These are phyloP conservation scores for Selaginella moellendorffii DNA, from an alignment of 75 land plant species.

Conservation along the genomic window DNA sequence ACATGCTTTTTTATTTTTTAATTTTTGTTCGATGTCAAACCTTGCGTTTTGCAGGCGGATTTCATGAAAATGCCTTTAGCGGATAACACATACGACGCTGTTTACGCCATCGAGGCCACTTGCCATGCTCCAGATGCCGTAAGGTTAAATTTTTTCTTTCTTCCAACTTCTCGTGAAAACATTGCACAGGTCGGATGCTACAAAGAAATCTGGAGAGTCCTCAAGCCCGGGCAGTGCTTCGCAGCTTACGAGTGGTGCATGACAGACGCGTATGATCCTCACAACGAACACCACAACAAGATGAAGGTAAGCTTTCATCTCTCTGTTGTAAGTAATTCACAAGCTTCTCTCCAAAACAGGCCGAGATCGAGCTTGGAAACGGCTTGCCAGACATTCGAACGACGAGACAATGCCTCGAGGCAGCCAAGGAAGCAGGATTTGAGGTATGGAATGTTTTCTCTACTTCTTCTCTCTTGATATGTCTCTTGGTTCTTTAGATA, in stretches of 20 bases:
- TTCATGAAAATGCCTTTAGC: conserved; percentile 95
- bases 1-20: neutral
- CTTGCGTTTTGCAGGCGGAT: conserved; percentile 96
- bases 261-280: conserved; percentile 77
- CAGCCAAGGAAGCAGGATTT: conserved; percentile 76
- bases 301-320: conserved; percentile 54
- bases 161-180: neutral
- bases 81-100: conserved; percentile 77
- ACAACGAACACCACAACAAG: conserved; percentile 58
- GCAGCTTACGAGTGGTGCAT: conserved; percentile 99
- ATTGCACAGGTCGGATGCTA: conserved; percentile 72
- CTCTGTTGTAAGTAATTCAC: neutral
- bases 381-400: conserved; percentile 89
- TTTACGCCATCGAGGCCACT: conserved; percentile 96
- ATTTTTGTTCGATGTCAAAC: neutral
- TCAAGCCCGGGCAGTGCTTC: conserved; percentile 95
- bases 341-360: conserved; percentile 25
- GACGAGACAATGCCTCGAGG: conserved; percentile 59
- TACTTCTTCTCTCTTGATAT: neutral
- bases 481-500: too few relatives aligned
- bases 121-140: conserved; percentile 99
- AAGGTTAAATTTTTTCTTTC: conserved; percentile 9
- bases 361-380: conserved; percentile 90
- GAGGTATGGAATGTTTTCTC: conserved; percentile 44
- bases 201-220: conserved; percentile 68